These are phyloP conservation scores for Bretziella fagacearum DNA, from an alignment of 2,329 filamentous ascomycete species.

Conservation along the genomic window DNA sequence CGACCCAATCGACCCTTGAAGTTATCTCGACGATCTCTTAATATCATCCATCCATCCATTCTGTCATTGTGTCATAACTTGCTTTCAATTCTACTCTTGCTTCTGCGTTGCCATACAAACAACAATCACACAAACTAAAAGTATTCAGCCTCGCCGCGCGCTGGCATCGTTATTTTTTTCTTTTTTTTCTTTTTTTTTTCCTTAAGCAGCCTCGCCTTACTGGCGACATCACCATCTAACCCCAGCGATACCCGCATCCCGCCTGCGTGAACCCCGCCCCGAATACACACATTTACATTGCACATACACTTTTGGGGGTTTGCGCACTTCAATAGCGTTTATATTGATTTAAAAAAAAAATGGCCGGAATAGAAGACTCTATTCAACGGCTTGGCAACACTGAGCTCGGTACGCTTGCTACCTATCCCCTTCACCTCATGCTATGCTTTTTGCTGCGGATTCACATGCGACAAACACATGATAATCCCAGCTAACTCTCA, in stretches of 20 bases:
- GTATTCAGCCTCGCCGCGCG: too few species aligned
- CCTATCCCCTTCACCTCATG: neutral
- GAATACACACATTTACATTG: neutral
- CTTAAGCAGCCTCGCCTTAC: too few species aligned
- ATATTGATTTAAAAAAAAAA: conserved; percentile 6
- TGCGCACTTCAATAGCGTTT: conserved; percentile 10
- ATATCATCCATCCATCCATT: too few species aligned
- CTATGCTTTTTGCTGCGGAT: neutral
- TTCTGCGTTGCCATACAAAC: neutral
- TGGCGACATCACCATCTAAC: too few species aligned
- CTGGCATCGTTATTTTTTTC: too few species aligned
- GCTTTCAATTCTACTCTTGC: neutral
- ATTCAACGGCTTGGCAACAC: conserved; percentile 40
- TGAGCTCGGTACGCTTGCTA: conserved; percentile 33
- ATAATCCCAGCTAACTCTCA: too few species aligned
- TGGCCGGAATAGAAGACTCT: conserved; percentile 41
- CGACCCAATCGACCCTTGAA: neutral
- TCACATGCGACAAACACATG: neutral
- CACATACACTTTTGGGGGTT: neutral
- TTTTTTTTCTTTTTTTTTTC: too few species aligned
- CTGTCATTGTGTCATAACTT: too few species aligned
- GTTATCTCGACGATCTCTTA: too few species aligned
- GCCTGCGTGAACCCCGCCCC: neutral
- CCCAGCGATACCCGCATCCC: too few species aligned
- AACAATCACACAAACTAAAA: too few species aligned